Conservation (phyloP, 139 green algal species). For the Chlorella sorokiniana region DNA sequence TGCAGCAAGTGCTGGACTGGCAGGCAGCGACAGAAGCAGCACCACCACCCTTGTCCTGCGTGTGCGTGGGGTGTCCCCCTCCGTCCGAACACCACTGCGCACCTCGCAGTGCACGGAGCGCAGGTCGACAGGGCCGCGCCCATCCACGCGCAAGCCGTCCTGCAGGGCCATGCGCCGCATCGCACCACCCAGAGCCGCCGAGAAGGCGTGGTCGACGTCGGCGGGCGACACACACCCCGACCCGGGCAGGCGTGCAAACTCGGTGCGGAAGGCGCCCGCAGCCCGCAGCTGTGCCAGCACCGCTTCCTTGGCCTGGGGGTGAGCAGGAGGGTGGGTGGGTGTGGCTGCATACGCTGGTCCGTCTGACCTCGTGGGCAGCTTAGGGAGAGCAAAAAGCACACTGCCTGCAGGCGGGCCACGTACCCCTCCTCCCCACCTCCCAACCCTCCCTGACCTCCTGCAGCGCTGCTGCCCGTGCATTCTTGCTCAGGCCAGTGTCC, state of each 20-base stretch:
- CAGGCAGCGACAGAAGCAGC: too few species aligned
- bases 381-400: neutral
- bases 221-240: constrained; percentile 36
- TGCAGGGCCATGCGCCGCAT: constrained; percentile 40
- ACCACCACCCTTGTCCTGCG: too few species aligned
- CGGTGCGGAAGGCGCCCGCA: constrained; percentile 25
- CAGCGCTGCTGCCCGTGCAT: constrained; percentile 11
- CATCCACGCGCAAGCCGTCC: constrained; percentile 48
- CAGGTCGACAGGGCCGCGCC: constrained; percentile 51
- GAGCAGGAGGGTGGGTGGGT: too few species aligned
- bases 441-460: neutral
- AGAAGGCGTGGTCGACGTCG: constrained; percentile 53
- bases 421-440: neutral
- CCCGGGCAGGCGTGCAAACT: constrained; percentile 40
- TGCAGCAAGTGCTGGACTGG: neutral
- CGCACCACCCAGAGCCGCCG: neutral
- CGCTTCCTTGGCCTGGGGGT: constrained; percentile 11
- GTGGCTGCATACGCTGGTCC: too few species aligned
- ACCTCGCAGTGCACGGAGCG: constrained; percentile 54
- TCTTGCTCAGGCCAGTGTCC: constrained; percentile 3
- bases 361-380: too few species aligned
- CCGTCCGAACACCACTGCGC: neutral
- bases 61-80: too few species aligned
- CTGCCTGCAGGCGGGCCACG: too few species aligned
- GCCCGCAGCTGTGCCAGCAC: constrained; percentile 11